Evolutionary conservation across 2,329 filamentous ascomycete genomes (phyloP).

Genomic region (Gaeumannomyces tritici): DNA sequence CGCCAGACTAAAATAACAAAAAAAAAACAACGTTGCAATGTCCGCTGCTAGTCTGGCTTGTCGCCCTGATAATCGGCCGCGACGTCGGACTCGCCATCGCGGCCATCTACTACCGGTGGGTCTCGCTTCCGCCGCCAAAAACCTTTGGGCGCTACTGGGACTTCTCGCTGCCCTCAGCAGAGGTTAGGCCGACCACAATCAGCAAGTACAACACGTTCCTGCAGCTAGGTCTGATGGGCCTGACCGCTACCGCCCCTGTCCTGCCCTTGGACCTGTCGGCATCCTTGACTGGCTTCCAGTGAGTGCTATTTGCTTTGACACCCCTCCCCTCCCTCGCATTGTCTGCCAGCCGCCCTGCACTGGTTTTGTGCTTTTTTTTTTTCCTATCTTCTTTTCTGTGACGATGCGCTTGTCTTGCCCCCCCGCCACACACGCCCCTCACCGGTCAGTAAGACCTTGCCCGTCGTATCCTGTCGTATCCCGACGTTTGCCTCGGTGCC

Average conservation of each 20-base stretch:
- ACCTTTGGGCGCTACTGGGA: slow-evolving; percentile 94
- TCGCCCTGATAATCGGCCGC: slow-evolving; percentile 80
- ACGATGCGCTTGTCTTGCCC: background rate
- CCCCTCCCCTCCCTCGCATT: no score
- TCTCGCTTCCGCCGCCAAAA: slow-evolving; percentile 86
- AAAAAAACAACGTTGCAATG: background rate
- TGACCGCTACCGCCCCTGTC: slow-evolving; percentile 72
- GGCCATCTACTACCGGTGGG: slow-evolving; percentile 93
- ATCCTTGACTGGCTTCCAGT: slow-evolving; percentile 55
- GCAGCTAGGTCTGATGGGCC: slow-evolving; percentile 77
- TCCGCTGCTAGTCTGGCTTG: slow-evolving; percentile 60
- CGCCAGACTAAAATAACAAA: background rate
- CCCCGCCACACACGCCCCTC: background rate
- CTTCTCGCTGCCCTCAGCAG: slow-evolving; percentile 80
- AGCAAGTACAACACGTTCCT: slow-evolving; percentile 92
- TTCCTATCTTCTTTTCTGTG: background rate
- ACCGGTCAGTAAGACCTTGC: background rate
- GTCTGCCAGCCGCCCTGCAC: no score
- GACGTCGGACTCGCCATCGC: slow-evolving; percentile 76
- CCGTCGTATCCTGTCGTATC: background rate
- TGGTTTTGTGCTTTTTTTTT: no score
- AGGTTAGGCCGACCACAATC: slow-evolving; percentile 74
- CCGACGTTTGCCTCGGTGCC: no score
- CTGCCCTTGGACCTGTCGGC: slow-evolving; percentile 47
- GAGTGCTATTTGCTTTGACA: slow-evolving; percentile 25